These are phyloP conservation scores for Fusarium aywerte DNA, from an alignment of 2,329 filamentous ascomycete genomes.

Conservation along the genomic window DNA sequence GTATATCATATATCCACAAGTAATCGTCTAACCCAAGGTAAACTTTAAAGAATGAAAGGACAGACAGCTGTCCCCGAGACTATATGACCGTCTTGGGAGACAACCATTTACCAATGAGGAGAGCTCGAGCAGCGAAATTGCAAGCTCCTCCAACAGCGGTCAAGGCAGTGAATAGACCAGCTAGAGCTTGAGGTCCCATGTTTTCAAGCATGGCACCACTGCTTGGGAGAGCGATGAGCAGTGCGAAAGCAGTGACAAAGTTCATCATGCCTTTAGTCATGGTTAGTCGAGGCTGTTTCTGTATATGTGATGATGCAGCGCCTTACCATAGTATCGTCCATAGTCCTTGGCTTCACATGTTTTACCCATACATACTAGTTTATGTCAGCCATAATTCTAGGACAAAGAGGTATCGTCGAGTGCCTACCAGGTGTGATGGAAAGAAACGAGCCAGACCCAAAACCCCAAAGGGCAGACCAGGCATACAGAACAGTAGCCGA, in stretches of 20 bases:
- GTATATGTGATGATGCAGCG: neutral
- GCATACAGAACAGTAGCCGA: slow-evolving; percentile 55
- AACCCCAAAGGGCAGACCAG: slow-evolving; percentile 59
- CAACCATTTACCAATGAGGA: slow-evolving; percentile 43
- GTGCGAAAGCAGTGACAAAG: slow-evolving; percentile 57
- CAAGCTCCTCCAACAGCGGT: slow-evolving; percentile 52
- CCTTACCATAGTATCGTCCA: slow-evolving; percentile 54
- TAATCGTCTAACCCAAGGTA: no score
- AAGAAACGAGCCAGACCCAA: slow-evolving; percentile 61
- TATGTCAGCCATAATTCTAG: neutral
- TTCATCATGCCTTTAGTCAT: slow-evolving; percentile 56
- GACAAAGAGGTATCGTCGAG: neutral
- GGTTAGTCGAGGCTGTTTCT: slow-evolving; percentile 2
- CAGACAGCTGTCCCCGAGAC: neutral
- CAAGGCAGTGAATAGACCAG: slow-evolving; percentile 59
- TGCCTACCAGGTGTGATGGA: slow-evolving; percentile 51
- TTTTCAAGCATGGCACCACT: slow-evolving; percentile 58
- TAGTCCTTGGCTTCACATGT: slow-evolving; percentile 60
- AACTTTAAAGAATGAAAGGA: neutral
- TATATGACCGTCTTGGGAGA: slow-evolving; percentile 36
- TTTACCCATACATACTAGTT: slow-evolving; percentile 57
- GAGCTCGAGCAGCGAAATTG: slow-evolving; percentile 46
- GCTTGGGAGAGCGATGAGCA: slow-evolving; percentile 58
- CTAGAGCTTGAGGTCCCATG: slow-evolving; percentile 56
- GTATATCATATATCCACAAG: neutral